Base-by-base conservation (phyloP, 371 early-diverging fungal species). In the Dichotomocladium elegans region DNA sequence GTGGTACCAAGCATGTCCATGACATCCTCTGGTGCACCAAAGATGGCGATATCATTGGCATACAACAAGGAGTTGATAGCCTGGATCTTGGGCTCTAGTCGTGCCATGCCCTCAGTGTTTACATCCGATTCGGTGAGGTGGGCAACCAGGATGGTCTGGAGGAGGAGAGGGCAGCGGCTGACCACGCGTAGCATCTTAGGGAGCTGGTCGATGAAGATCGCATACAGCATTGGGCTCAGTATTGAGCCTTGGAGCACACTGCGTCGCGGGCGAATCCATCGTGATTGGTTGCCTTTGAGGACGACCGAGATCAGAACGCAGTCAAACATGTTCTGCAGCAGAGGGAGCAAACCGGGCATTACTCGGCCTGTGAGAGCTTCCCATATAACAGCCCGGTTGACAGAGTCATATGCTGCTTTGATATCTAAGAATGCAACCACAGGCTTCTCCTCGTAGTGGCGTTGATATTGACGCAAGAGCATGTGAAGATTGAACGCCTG, bases 201-300 rank as follows among this genome's bases (percentile, higher is more conserved):
- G 4, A 60, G 61, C 8, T 24, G 21, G 19, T 63, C 55, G 22
- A 68, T 63, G 31, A 55, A 68, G 1, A 57, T 25, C 1, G 67
- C 63, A 30, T 62, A 67, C 4, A 62, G 33, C 7, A 52, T 47
- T 1, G 67, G 63, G 1, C 51, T 51, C 7, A 66, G 54, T 15
- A 62, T 49, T 0, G 59, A 66, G 0, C 61, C 59, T 53, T 66
- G 61, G 1, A 66, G 66, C n/a, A 66, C 55, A 4, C 62, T 59
- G 8, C 51, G 52, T 7, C 9, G 11, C n/a, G 60, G 60, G 2
- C 26, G n/a, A 12, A 53, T 52, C 9, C 47, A 8, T 0, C 31
- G 7, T 6, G 54, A 53, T 2, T 14, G 0, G 21, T 30, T 25
- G 40, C 29, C 37, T 2, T 34, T 21, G 2, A 60, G 3, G 6